These are phyloP conservation scores for Oldenlandia corymbosa DNA, from an alignment of 257 asterid genomes.

Conservation along the genomic window DNA sequence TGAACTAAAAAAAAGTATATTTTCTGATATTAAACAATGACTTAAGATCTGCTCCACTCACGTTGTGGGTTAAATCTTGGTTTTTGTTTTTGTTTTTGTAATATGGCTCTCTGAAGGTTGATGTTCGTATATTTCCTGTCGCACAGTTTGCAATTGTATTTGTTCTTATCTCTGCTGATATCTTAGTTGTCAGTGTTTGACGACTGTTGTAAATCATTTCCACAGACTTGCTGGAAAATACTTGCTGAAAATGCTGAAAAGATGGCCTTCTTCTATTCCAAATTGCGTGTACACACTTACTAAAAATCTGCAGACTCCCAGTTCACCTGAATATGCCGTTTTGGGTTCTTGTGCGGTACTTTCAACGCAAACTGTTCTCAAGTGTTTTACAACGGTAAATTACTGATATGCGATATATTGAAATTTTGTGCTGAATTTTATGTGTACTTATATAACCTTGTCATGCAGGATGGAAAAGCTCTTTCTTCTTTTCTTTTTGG, in stretches of 20 bases:
- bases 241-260: constrained; percentile 80
- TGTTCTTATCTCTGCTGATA: not conserved
- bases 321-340: constrained; percentile 78
- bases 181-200: not conserved
- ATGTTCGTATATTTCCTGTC: not conserved
- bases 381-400: constrained; percentile 78
- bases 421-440: constrained; percentile 16
- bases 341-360: constrained; percentile 97
- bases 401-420: constrained; percentile 10
- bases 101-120: not conserved
- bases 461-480: constrained; percentile 75
- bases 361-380: constrained; percentile 82
- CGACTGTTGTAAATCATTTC: constrained; percentile 3
- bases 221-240: constrained; percentile 75
- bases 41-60: too few species aligned
- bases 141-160: not conserved
- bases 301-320: constrained; percentile 58
- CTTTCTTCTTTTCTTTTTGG: constrained; percentile 90
- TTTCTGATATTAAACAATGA: too few species aligned
- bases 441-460: constrained; percentile 22
- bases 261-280: constrained; percentile 96
- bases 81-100: too few species aligned
- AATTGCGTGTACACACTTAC: constrained; percentile 64
- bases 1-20: too few species aligned
- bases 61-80: too few species aligned